Percentiles rank a stretch among this genome's conserved stretches.
Conservation (phyloP, 2,329 filamentous ascomycete genomes). For the Trichoderma aggressivum region DNA sequence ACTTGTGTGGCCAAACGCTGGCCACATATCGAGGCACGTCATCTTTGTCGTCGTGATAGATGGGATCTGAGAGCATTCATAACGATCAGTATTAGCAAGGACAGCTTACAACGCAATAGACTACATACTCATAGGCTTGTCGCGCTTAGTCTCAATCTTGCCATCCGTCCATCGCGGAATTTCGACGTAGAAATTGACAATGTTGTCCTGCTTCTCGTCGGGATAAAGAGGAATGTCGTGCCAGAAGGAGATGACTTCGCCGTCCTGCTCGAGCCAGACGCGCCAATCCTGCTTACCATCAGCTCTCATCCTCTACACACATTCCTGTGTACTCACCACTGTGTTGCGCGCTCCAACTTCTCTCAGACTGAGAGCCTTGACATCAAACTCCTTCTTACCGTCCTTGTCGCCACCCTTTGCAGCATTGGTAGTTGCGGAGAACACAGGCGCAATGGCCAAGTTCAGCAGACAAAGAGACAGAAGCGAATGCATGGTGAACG, state of each 20-base stretch:
- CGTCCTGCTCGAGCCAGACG: constrained; percentile 39
- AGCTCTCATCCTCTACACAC: neutral
- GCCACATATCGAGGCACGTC: constrained; percentile 38
- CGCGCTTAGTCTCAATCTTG: constrained; percentile 39
- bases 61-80: constrained; percentile 32
- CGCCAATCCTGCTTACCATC: constrained; percentile 36
- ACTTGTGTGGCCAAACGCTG: constrained; percentile 43
- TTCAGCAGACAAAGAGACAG: neutral
- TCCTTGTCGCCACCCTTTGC: neutral
- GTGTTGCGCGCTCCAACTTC: constrained; percentile 40
- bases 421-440: neutral
- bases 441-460: neutral
- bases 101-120: neutral
- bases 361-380: constrained; percentile 29
- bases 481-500: neutral
- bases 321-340: constrained; percentile 25
- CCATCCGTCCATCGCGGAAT: constrained; percentile 42
- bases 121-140: constrained; percentile 37
- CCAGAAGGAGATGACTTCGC: constrained; percentile 40
- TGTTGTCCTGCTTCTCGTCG: constrained; percentile 30
- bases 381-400: constrained; percentile 25
- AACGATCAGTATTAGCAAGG: neutral
- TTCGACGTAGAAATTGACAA: constrained; percentile 41
- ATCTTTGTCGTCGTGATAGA: constrained; percentile 41
- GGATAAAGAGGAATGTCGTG: constrained; percentile 42